These are phyloP conservation scores for Clitoria ternatea DNA, from an alignment of 306 rosid genomes.

Conservation along the genomic window DNA sequence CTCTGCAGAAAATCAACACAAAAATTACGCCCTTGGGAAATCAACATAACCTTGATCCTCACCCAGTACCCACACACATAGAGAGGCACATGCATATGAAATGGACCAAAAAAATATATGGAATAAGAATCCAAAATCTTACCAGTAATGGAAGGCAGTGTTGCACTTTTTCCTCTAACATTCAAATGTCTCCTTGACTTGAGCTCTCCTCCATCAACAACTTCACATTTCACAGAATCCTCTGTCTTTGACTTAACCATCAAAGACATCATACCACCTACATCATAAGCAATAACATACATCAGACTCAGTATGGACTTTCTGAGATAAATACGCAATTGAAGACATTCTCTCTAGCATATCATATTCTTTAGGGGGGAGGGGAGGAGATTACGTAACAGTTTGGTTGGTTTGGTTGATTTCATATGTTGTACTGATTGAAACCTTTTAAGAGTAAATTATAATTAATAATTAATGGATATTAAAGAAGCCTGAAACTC, in stretches of 20 bases:
- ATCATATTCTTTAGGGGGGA: background rate
- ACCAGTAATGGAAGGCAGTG: slow-evolving; percentile 97
- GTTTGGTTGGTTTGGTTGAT: background rate
- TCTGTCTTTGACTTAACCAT: slow-evolving; percentile 72
- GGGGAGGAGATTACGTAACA: no score
- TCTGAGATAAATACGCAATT: background rate
- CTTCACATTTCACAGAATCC: slow-evolving; percentile 93
- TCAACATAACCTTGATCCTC: background rate
- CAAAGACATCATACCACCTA: slow-evolving; percentile 99
- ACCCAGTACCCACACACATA: background rate
- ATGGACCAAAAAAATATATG: background rate
- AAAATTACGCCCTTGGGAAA: slow-evolving; percentile 13
- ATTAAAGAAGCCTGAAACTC: background rate
- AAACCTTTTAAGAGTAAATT: background rate
- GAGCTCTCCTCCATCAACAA: slow-evolving; percentile 97
- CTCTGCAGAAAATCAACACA: slow-evolving; percentile 54
- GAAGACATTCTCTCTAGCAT: background rate
- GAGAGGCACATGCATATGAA: background rate
- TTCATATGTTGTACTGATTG: background rate
- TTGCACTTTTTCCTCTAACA: slow-evolving; percentile 98
- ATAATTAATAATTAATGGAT: background rate
- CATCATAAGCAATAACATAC: background rate
- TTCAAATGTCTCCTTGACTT: slow-evolving; percentile 90
- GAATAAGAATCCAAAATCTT: slow-evolving; percentile 24
- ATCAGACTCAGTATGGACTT: background rate